Conservation (phyloP, 345 rosid genomes). For the Mallotus nudiflorus region DNA sequence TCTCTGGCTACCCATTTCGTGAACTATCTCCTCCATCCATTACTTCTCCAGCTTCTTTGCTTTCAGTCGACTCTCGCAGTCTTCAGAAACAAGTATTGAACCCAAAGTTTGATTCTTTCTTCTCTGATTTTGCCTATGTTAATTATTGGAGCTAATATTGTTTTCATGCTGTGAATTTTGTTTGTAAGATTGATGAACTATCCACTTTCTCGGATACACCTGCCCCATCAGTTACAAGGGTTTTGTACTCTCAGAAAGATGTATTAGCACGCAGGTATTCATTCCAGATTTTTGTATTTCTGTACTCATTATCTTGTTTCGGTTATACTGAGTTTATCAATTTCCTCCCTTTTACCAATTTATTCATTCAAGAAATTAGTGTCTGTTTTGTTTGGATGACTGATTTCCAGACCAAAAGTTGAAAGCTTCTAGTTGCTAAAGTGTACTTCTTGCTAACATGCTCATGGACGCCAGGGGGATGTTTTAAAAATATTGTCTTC, state of each 20-base stretch:
- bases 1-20: slow-evolving; percentile 79
- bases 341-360: too few relatives aligned
- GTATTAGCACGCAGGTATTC: slow-evolving; percentile 74
- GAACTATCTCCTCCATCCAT: slow-evolving; percentile 40
- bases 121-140: too few relatives aligned
- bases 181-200: slow-evolving; percentile 73
- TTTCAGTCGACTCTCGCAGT: slow-evolving; percentile 52
- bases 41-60: slow-evolving; percentile 37
- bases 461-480: not conserved
- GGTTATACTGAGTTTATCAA: too few relatives aligned
- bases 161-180: not conserved
- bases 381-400: not conserved
- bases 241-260: slow-evolving; percentile 78
- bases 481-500: not conserved
- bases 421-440: not conserved
- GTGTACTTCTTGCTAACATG: not conserved
- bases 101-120: not conserved
- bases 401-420: not conserved
- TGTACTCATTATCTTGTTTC: too few relatives aligned
- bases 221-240: slow-evolving; percentile 84
- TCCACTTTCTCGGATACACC: slow-evolving; percentile 82
- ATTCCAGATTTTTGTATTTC: not conserved
- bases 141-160: not conserved
- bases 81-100: slow-evolving; percentile 80
- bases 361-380: too few relatives aligned